A percentile compares a stretch with the other conserved stretches of the same genome.
Conservation (phyloP, 2,329 filamentous ascomycete genomes). For the Claviceps pazoutovae region DNA sequence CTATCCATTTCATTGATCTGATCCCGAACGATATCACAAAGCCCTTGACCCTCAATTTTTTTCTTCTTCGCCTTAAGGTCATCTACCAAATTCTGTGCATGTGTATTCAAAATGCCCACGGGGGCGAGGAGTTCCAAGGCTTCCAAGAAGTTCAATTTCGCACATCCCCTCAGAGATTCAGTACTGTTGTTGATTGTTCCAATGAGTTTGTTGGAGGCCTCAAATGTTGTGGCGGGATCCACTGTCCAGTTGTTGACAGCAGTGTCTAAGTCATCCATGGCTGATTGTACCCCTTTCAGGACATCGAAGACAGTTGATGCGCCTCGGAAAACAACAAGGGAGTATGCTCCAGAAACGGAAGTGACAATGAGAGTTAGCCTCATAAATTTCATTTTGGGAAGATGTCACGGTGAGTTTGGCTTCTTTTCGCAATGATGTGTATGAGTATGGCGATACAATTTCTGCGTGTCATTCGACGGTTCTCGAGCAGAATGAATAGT, state of each 20-base stretch:
- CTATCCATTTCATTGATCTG: not conserved
- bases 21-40: not conserved
- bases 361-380: not conserved
- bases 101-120: not conserved
- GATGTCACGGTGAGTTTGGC: not conserved
- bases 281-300: not conserved
- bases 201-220: not conserved
- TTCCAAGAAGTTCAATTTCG: not conserved
- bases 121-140: not conserved
- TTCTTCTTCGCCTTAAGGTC: not conserved
- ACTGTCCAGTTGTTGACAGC: not conserved
- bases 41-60: not conserved
- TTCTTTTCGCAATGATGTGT: not conserved
- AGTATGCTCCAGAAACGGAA: constrained; percentile 1
- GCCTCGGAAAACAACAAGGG: constrained; percentile 1
- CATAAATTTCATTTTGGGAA: constrained; percentile 4
- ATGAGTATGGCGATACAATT: not conserved
- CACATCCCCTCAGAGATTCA: not conserved
- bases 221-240: not conserved
- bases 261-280: not conserved
- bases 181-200: not conserved
- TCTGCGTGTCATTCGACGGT: not conserved
- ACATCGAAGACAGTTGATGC: not conserved
- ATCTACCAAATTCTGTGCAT: not conserved
- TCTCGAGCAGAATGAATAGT: not conserved